Conservation (phyloP, 768 basidiomycete species). For the Suillus weaverae region DNA sequence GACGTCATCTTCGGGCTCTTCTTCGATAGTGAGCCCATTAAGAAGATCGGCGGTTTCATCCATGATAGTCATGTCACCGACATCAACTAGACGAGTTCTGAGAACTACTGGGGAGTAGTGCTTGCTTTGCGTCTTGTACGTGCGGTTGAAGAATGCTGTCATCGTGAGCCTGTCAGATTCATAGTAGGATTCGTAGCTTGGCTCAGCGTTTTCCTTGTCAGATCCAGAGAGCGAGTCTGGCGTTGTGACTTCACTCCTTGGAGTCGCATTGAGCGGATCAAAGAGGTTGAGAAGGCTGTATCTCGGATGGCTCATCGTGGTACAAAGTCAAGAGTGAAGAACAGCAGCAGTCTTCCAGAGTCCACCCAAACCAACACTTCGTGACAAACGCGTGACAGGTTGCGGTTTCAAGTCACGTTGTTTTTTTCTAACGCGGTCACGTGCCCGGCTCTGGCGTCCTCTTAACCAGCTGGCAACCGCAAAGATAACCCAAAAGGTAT, state of each 20-base stretch:
- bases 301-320: slow-evolving; percentile 21
- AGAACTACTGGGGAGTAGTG: slow-evolving; percentile 18
- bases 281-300: slow-evolving; percentile 34
- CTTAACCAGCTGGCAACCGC: no score
- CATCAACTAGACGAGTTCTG: slow-evolving; percentile 31
- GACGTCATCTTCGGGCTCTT: slow-evolving; percentile 1
- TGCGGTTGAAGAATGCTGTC: slow-evolving; percentile 34
- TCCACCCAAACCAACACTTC: not conserved
- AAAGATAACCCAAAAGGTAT: no score
- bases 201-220: slow-evolving; percentile 20
- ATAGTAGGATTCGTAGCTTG: slow-evolving; percentile 4
- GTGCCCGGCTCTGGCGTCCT: not conserved
- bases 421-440: not conserved
- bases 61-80: slow-evolving; percentile 21
- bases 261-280: slow-evolving; percentile 31
- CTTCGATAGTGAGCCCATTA: slow-evolving; percentile 11
- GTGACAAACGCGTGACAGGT: slow-evolving; percentile 3
- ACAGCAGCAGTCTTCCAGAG: not conserved
- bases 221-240: slow-evolving; percentile 23
- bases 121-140: slow-evolving; percentile 19
- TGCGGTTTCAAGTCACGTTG: not conserved
- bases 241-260: slow-evolving; percentile 27
- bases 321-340: not conserved
- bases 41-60: slow-evolving; percentile 15
- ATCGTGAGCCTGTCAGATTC: slow-evolving; percentile 37